Evolutionary conservation across 176 grass and related monocot species (phyloP).

Genomic region (Pharus latifolius): DNA sequence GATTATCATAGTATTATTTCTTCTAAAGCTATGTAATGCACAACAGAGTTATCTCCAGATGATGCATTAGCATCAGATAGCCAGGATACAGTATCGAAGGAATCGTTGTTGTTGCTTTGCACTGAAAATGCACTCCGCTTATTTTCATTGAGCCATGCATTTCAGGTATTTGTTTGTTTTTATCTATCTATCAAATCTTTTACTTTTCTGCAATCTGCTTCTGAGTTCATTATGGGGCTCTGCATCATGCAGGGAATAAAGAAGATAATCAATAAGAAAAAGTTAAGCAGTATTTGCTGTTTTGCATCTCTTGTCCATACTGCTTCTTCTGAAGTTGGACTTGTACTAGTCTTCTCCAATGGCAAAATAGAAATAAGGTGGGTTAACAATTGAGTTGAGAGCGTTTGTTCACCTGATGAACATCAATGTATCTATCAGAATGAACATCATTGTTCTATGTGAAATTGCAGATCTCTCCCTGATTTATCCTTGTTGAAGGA

Average conservation of each 20-base stretch:
- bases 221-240: neutral
- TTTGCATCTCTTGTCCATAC: conserved; percentile 65
- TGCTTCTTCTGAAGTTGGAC: conserved; percentile 54
- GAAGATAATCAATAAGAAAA: conserved; percentile 77
- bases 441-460: neutral
- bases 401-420: neutral
- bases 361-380: conserved; percentile 92
- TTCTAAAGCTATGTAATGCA: conserved; percentile 15
- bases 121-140: conserved; percentile 79
- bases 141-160: conserved; percentile 61
- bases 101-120: conserved; percentile 69
- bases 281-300: conserved; percentile 40
- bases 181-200: neutral
- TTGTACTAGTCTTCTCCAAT: conserved; percentile 58
- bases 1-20: neutral
- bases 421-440: no score
- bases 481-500: conserved; percentile 86
- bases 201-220: neutral
- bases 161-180: conserved; percentile 59
- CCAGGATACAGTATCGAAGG: conserved; percentile 32
- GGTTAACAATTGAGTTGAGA: neutral
- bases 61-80: conserved; percentile 16
- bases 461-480: conserved; percentile 73
- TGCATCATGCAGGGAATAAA: conserved; percentile 66
- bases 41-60: conserved; percentile 27